Evolutionary conservation across 2,329 filamentous ascomycete genomes (phyloP).

Genomic region (Pseudogymnoascus sp.): DNA sequence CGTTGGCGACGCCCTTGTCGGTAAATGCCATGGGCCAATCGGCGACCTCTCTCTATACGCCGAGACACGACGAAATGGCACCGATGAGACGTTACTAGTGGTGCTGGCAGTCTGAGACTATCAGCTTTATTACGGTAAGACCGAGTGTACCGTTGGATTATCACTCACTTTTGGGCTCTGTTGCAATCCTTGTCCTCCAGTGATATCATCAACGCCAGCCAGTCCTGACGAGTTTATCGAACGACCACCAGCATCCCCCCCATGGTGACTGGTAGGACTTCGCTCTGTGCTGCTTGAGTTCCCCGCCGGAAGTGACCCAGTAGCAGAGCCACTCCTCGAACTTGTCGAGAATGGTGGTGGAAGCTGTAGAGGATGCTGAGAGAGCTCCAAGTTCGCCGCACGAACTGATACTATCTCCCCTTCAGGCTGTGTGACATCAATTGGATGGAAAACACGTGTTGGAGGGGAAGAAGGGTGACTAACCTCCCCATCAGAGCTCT

Average conservation of each 20-base stretch:
- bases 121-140: neutral
- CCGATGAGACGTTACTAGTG: slow-evolving; percentile 6
- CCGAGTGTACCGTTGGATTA: slow-evolving; percentile 8
- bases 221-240: neutral
- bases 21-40: neutral
- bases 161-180: slow-evolving; percentile 6
- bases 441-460: neutral
- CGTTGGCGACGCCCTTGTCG: slow-evolving; percentile 10
- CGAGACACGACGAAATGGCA: slow-evolving; percentile 9
- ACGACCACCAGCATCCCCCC: neutral
- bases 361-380: slow-evolving; percentile 11
- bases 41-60: slow-evolving; percentile 12
- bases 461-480: neutral
- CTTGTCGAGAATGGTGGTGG: slow-evolving; percentile 27
- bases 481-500: neutral
- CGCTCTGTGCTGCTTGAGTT: neutral
- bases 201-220: neutral
- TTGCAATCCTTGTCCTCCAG: neutral
- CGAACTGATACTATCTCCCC: neutral
- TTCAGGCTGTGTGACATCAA: neutral
- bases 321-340: slow-evolving; percentile 19
- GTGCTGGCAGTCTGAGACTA: slow-evolving; percentile 7
- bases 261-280: neutral
- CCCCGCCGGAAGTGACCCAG: slow-evolving; percentile 17
- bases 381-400: neutral